phyloP scores from a whole-genome alignment of 805 yeast species.

The Lachancea waltii region DNA sequence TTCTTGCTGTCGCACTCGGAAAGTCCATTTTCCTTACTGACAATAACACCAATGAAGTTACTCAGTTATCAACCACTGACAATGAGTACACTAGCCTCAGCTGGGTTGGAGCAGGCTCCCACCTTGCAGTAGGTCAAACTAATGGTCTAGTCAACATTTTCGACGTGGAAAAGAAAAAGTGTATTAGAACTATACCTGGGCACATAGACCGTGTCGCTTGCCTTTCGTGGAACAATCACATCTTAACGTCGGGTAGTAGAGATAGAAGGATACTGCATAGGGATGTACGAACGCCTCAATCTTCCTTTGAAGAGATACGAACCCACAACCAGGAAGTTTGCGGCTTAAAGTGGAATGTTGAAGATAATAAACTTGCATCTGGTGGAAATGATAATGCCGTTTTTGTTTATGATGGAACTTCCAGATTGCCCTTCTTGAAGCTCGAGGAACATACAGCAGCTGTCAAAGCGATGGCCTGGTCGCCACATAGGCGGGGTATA shows the following conservation, averaged over 20 bases:
- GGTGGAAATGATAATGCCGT: slow-evolving; percentile 92
- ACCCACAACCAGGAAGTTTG: slow-evolving; percentile 92
- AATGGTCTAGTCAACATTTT: slow-evolving; percentile 88
- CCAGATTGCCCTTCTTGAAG: slow-evolving; percentile 59
- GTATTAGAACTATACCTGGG: slow-evolving; percentile 89
- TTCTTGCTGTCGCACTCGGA: slow-evolving; percentile 85
- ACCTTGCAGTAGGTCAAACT: slow-evolving; percentile 85
- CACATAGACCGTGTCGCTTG: slow-evolving; percentile 81
- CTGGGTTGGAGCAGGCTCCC: slow-evolving; percentile 95
- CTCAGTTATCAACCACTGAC: slow-evolving; percentile 66
- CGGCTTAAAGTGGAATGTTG: slow-evolving; percentile 90
- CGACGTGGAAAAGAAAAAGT: slow-evolving; percentile 79
- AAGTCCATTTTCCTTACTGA: slow-evolving; percentile 87
- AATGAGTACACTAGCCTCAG: slow-evolving; percentile 78
- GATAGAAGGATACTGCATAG: slow-evolving; percentile 81
- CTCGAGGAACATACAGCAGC: slow-evolving; percentile 89
- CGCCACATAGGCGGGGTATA: slow-evolving; percentile 92
- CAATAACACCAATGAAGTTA: slow-evolving; percentile 76
- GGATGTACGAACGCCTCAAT: slow-evolving; percentile 84
- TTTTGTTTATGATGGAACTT: slow-evolving; percentile 76
- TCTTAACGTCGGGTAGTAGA: slow-evolving; percentile 79
- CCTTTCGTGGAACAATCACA: slow-evolving; percentile 89
- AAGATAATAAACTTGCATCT: slow-evolving; percentile 85
- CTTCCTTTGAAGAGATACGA: slow-evolving; percentile 63
- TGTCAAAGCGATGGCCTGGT: slow-evolving; percentile 95